Percentiles rank a stretch among this genome's conserved stretches.
These are phyloP conservation scores for Isatis lusitanica DNA, from an alignment of 441 rosid genomes.

Conservation along the genomic window DNA sequence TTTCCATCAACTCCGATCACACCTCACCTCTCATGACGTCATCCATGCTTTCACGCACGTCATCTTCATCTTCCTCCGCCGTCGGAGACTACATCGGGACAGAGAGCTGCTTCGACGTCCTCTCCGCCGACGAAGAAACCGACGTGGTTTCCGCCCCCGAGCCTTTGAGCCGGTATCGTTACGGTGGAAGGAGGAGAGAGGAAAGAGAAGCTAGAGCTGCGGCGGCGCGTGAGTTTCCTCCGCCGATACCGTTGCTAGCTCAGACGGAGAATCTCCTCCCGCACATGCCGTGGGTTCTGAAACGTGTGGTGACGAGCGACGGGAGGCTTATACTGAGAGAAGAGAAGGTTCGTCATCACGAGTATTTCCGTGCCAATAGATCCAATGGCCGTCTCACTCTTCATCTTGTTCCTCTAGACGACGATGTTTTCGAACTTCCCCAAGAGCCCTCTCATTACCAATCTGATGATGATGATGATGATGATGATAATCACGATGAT, in stretches of 20 bases:
- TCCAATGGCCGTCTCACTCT: constrained; percentile 51
- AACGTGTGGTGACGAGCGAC: constrained; percentile 47
- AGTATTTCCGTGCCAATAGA: constrained; percentile 47
- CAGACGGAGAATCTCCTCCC: constrained; percentile 47
- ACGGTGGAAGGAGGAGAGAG: constrained; percentile 32
- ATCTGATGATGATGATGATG: constrained; percentile 15
- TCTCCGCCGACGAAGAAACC: constrained; percentile 29
- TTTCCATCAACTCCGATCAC: constrained; percentile 20
- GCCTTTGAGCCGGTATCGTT: background rate
- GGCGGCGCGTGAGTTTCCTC: constrained; percentile 40
- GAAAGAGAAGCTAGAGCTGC: constrained; percentile 34
- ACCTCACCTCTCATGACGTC: constrained; percentile 25
- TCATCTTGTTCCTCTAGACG: constrained; percentile 46
- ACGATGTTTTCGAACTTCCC: constrained; percentile 31
- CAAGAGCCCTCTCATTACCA: constrained; percentile 16
- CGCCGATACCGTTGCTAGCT: constrained; percentile 39
- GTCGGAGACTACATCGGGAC: constrained; percentile 63
- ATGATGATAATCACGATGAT: background rate
- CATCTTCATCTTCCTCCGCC: constrained; percentile 39
- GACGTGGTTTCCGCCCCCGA: background rate
- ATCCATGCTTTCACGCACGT: constrained; percentile 31
- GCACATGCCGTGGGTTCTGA: constrained; percentile 53
- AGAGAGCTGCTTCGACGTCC: constrained; percentile 61
- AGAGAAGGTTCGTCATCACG: constrained; percentile 55
- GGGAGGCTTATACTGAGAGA: constrained; percentile 52